Base-by-base conservation (phyloP, 2,329 filamentous ascomycete genomes). In the Neofusicoccum laricinum region DNA sequence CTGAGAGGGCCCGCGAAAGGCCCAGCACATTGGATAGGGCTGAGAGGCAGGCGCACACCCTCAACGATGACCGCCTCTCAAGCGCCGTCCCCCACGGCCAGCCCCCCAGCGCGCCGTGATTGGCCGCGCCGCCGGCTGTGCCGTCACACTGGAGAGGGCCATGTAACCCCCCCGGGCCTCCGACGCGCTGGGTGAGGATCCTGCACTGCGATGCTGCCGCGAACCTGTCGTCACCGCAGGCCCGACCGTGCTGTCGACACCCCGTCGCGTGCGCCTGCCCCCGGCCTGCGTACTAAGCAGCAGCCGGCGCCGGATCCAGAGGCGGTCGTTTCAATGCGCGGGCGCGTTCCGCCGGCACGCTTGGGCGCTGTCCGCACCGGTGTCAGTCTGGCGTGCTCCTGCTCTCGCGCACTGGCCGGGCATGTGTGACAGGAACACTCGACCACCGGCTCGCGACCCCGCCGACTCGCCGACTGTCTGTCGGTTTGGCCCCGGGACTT, bases 21-120 rank as follows among this genome's bases (percentile, higher is more conserved):
- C 55, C 55, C 55, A 59, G 55, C 41, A 19, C 55, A 59, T 59
- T 59, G 55, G 55, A 59, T 59, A 59, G 55, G 55, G 55, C 55
- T 59, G 55, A 59, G 19, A 34, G 51, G 25, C 55, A 59, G 53
- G 41, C 55, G 55, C 55, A 45, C 55, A 59, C 55, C 55, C 21
- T 36, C 55, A 46, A 19, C 55, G 25, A 59, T 59, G 55, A 59
- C 55, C 55, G 55, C 55, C 55, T 59, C 15, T 21, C 19, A 43
- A 30, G 53, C 53, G 53, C 40, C 21, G 21, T 58, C 53, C 38
- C 38, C 53, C 53, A 43, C 38, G 53, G 32, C 51, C 25, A 19
- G 34, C 38, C 40, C 53, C 15, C 21, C 38, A 17, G 15, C 21
- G 6, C 50, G 50, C 25, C 38, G 17, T 57, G 51, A 57, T 57